Conservation (phyloP, 1,139 yeast genomes). For the Sugiyamaella pinicola region DNA sequence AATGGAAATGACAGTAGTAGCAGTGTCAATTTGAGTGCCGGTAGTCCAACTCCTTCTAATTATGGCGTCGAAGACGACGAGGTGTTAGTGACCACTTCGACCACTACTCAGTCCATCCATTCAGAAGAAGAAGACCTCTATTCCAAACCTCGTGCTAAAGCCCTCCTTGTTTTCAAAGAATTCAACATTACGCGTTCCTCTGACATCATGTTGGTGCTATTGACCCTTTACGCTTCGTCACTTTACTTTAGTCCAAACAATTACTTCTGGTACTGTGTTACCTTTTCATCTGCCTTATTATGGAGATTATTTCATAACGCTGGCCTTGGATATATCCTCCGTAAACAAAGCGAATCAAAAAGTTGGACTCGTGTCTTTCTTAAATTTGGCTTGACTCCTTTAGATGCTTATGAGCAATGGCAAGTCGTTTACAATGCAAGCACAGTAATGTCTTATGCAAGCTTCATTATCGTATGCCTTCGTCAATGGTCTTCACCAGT, state of each 20-base stretch:
- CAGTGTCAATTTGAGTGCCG: background rate
- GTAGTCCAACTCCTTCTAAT: conserved; percentile 1
- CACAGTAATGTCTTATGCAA: conserved; percentile 48
- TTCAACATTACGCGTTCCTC: conserved; percentile 67
- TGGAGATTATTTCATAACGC: conserved; percentile 58
- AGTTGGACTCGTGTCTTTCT: conserved; percentile 68
- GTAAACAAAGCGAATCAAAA: conserved; percentile 63
- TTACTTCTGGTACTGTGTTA: conserved; percentile 37
- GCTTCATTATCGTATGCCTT: conserved; percentile 41
- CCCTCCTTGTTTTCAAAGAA: conserved; percentile 62
- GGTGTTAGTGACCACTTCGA: background rate
- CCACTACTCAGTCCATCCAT: background rate
- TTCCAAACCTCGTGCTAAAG: conserved; percentile 39
- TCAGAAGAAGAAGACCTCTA: conserved; percentile 16
- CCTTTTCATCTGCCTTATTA: conserved; percentile 54
- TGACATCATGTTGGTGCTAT: conserved; percentile 59
- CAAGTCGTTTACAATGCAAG: conserved; percentile 64
- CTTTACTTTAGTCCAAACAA: conserved; percentile 50
- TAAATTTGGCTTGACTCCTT: conserved; percentile 66
- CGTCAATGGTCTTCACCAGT: conserved; percentile 45
- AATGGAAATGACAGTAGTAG: background rate
- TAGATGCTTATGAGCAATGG: conserved; percentile 77
- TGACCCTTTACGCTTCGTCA: conserved; percentile 50
- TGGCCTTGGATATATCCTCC: conserved; percentile 56
- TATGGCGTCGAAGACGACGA: conserved; percentile 8